Base-by-base conservation (phyloP, 179 eudicot genomes). In the Silene coronaria region DNA sequence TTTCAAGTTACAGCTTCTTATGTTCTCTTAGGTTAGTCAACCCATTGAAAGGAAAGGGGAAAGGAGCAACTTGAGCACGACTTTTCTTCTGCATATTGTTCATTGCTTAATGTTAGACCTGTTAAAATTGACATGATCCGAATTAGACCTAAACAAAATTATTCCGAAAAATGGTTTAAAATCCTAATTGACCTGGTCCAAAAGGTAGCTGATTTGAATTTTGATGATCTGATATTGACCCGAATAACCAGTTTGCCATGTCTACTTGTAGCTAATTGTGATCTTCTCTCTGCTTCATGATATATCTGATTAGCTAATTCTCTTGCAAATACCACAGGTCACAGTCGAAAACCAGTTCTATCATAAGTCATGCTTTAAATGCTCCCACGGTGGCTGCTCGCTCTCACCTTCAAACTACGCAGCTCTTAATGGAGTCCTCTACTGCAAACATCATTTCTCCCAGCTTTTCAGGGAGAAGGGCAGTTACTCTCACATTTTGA, bases 401-500 rank as follows among this genome's bases (percentile, higher is more conserved):
- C 61, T 95, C 57, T 75, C 97, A 70, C 99, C 96, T 55, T 95
- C 99, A 82, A 90, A 86, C 75, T 95, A 95, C 83, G 99, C 99
- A 19, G 99, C 99, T 48, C 90, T 95, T 17, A 91, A 95, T 59
- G 99, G 99, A 27, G 80, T 87, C 28, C 79, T 95, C 36, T 95
- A 92, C 82, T 95, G 99, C 83, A 95, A 91, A 63, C 99, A 94
- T 72, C 99, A 95, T 79, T 95, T 95, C 80, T 90, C 96, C 13
- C 99, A 95, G 87, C 97, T 95, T 65, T 95, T 95, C 80, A 90
- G 90, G 91, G 99, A 92, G 87, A 95, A 95, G 76, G 99, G 97
- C 10, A 95, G 96, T 86, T 95, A 95, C 86, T 89, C 89, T 78
- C 99, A 95, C 76, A 81, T 95, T 34, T 78, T 88, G 84, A 89